phyloP scores from a whole-genome alignment of 805 yeast species.

The Scheffersomyces coipomensis region DNA sequence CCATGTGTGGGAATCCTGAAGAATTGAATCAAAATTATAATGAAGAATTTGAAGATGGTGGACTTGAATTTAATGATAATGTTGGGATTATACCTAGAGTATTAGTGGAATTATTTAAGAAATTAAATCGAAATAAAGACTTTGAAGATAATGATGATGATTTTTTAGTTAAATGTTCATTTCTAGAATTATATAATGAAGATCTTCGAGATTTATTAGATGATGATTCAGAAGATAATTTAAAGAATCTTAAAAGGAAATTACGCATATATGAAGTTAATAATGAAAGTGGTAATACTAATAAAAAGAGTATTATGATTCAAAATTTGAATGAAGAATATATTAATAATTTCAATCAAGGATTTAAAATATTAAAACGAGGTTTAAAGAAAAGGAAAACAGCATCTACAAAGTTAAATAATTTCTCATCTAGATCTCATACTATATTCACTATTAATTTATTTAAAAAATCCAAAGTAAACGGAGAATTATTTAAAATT shows the following conservation, averaged over 20 bases:
- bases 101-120: conserved; percentile 49
- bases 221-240: conserved; percentile 32
- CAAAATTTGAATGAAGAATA: conserved; percentile 66
- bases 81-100: conserved; percentile 63
- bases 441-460: conserved; percentile 69
- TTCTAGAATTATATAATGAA: conserved; percentile 84
- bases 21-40: not conserved
- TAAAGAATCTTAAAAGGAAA: conserved; percentile 12
- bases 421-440: conserved; percentile 72
- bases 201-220: conserved; percentile 72
- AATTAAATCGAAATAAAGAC: conserved; percentile 28
- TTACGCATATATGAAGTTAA: conserved; percentile 40
- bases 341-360: conserved; percentile 54
- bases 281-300: conserved; percentile 6
- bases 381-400: conserved; percentile 64
- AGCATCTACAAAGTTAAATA: conserved; percentile 73
- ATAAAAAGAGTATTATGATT: conserved; percentile 38
- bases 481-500: conserved; percentile 24
- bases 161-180: conserved; percentile 71
- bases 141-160: conserved; percentile 40
- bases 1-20: conserved; percentile 51
- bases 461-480: conserved; percentile 34
- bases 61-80: conserved; percentile 16
- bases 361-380: conserved; percentile 50
- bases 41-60: conserved; percentile 2